Conservation (phyloP, 129 eudicot genomes). For the Ambrosia artemisiifolia region DNA sequence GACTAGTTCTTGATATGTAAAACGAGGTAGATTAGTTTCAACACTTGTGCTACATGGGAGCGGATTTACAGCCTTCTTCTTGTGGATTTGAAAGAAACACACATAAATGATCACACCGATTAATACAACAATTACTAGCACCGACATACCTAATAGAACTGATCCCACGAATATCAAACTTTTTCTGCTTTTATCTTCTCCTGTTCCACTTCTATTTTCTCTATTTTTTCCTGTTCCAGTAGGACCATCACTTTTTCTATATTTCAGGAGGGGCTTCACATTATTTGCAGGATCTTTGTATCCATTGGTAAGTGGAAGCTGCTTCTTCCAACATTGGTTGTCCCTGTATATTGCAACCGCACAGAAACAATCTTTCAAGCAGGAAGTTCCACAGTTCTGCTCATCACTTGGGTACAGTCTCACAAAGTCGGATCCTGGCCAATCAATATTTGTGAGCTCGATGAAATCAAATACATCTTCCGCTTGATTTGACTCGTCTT, state of each 20-base stretch:
- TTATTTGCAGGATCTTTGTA: neutral
- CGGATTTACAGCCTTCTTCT: neutral
- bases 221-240: neutral
- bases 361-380: conserved; percentile 57
- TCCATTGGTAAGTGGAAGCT: conserved; percentile 33
- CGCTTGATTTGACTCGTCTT: neutral
- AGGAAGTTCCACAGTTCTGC: conserved; percentile 31
- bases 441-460: conserved; percentile 30
- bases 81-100: conserved; percentile 19
- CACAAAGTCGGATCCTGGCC: conserved; percentile 31
- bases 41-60: neutral
- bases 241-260: conserved; percentile 18
- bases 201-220: neutral
- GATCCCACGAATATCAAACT: conserved; percentile 30
- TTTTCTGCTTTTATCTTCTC: neutral
- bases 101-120: conserved; percentile 17
- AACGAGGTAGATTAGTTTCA: conserved; percentile 26
- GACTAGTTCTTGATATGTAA: conserved; percentile 44
- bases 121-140: conserved; percentile 22
- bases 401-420: neutral
- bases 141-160: conserved; percentile 35
- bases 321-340: conserved; percentile 31
- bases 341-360: conserved; percentile 37
- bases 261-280: conserved; percentile 36
- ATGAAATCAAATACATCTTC: conserved; percentile 9